A percentile compares a stretch with the other conserved stretches of the same genome.
Evolutionary conservation across 2,329 filamentous ascomycete species (phyloP).

Genomic region (Colletotrichum spaethianum): DNA sequence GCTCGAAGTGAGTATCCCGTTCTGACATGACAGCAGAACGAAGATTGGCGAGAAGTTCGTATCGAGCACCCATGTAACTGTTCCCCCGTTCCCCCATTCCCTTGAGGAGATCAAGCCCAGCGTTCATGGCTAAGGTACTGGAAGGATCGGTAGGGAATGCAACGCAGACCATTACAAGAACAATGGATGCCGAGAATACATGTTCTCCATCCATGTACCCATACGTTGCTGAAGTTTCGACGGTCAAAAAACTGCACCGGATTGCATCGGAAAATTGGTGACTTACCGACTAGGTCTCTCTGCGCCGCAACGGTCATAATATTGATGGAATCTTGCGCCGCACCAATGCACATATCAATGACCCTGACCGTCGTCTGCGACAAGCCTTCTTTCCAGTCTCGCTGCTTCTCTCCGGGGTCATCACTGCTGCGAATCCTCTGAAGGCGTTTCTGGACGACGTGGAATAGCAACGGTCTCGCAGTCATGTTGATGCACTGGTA

Average conservation of each 20-base stretch:
- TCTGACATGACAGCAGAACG: constrained; percentile 45
- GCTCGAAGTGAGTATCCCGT: constrained; percentile 8
- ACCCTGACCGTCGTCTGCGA: constrained; percentile 50
- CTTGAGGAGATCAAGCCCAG: constrained; percentile 60
- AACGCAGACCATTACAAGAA: constrained; percentile 53
- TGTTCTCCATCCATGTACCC: constrained; percentile 53
- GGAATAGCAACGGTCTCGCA: constrained; percentile 48
- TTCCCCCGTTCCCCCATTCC: constrained; percentile 68
- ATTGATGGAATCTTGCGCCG: constrained; percentile 47
- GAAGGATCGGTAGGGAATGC: constrained; percentile 62
- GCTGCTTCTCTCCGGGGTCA: constrained; percentile 30
- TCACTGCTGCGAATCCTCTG: constrained; percentile 41
- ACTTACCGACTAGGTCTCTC: constrained; percentile 62
- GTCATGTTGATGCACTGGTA: constrained; percentile 55
- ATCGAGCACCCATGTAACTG: constrained; percentile 59
- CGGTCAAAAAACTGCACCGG: constrained; percentile 34
- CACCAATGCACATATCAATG: constrained; percentile 52
- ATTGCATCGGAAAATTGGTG: constrained; percentile 36
- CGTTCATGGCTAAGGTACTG: constrained; percentile 61
- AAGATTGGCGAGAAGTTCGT: constrained; percentile 50
- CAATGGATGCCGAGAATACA: constrained; percentile 50
- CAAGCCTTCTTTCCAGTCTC: constrained; percentile 44
- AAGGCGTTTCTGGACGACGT: constrained; percentile 48
- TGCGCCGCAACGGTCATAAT: constrained; percentile 44
- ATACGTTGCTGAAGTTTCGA: constrained; percentile 45